Conservation (phyloP, 176 grass and related monocot genomes). For the Oryza punctata region DNA sequence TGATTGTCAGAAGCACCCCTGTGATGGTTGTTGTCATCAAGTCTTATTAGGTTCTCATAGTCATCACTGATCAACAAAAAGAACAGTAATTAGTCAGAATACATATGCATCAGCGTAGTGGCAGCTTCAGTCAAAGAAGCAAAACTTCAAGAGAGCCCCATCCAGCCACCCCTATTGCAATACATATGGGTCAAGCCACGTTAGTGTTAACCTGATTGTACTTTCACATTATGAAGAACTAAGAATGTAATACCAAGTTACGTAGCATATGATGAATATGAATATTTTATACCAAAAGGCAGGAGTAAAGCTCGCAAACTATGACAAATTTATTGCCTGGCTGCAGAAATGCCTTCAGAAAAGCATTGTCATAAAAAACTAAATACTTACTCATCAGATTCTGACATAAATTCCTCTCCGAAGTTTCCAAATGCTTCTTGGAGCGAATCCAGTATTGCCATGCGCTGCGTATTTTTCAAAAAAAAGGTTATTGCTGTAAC, state of each 20-base stretch:
- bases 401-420: conserved; percentile 43
- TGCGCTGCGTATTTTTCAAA: conserved; percentile 46
- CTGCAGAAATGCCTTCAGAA: not conserved
- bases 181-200: not conserved
- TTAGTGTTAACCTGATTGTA: conserved; percentile 1
- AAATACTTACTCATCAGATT: conserved; percentile 60
- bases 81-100: conserved; percentile 14
- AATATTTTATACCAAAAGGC: conserved; percentile 12
- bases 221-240: conserved; percentile 10
- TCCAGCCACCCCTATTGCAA: not conserved
- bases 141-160: not conserved
- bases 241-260: not conserved
- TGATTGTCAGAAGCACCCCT: conserved; percentile 60
- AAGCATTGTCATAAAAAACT: not conserved
- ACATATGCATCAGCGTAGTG: not conserved
- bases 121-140: conserved; percentile 15
- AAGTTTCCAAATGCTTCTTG: conserved; percentile 56
- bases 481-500: conserved; percentile 29
- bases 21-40: conserved; percentile 47
- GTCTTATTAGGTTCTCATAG: conserved; percentile 55
- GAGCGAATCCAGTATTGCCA: conserved; percentile 68
- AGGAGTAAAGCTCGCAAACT: conserved; percentile 3
- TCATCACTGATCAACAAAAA: conserved; percentile 61
- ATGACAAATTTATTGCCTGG: not conserved
- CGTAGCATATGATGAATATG: not conserved